Evolutionary conservation across 2,329 filamentous ascomycete genomes (phyloP), one percentile per base, ranked within the genome.

Genomic region (Daldinia eschscholtzii): DNA sequence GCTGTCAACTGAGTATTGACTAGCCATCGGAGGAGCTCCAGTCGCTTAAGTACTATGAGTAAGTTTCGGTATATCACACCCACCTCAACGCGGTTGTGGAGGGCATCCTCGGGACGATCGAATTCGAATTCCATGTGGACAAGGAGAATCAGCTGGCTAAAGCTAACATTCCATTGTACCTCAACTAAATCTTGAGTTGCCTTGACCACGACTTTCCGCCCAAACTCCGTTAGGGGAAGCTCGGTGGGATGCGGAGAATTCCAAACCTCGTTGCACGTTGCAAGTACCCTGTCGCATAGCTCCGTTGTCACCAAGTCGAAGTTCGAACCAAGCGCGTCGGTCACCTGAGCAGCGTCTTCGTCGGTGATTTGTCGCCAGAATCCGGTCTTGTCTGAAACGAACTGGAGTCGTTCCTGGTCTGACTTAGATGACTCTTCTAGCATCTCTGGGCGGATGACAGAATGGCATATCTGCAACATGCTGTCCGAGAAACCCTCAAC

Each of bases 101-200:
- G 83, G 1, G 88, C 88, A 15, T 92, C 88, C 44, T 93, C 89
- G 46, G 91, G 89, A 71, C 90, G 88, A 65, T 94, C 92, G 60
- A 93, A 87, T 76, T 96, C 93, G 42, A 90, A 91, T 78, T 96
- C 92, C 85, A 98, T 91, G 79, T 98, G 94, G 9, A 96, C 87
- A 15, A 97, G 85, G 6, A 99, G 85, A 2, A 96, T 86, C 2
- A 98, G 83, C 65, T 98, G 88, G 76, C 95, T 93, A 70, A 97
- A 89, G 57, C 97, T 89, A 7, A 96, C 84, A 67, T 88, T 88
- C 81, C 90, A 90, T 67, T 92, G 91, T 35, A 93, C 81, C 57
- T 91, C 86, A 6, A 96, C 87, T 12, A 88, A 91, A 76, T 98
- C 94, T 76, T 95, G 92, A 0, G 92, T 89, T 6, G 93, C 91